Base-by-base conservation (phyloP, 768 basidiomycete species). In the Pilatotrama ljubarskyi region DNA sequence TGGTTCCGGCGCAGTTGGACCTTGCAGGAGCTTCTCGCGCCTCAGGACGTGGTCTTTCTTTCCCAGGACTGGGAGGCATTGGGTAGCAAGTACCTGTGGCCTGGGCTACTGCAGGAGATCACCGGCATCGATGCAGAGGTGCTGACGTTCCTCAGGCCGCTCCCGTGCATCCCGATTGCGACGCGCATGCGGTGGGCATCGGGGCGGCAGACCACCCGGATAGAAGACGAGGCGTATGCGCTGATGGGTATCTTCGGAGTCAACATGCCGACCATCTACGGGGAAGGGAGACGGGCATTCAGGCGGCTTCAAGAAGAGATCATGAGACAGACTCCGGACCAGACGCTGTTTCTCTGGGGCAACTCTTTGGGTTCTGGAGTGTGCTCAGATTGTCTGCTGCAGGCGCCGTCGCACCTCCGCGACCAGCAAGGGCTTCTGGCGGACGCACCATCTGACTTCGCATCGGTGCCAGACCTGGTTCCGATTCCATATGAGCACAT, bases 1-100 rank as follows among this genome's bases (percentile, higher is more conserved):
- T 57, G 55, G 55, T 50, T 49, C 26, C 22, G 37, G 26, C 55
- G 55, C 15, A 41, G 47, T 25, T 57, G 55, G 55, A 57, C 55
- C 5, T 20, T 57, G 17, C 55, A 41, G 26, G 55, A 57, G 38
- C 55, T 57, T 38, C 29, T 57, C 35, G 55, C 55, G 9, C 55
- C 55, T 5, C 47, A 40, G 22, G 36, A 35, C 5, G 46, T 57
- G 2, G 36, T 42, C 25, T 57, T 57, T 25, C 46, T 57, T 3
- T 47, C 55, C 2, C 17, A 29, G 14, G 47, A 50, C 47, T 57
- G 55, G 55, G 26, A 37, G n/a, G 15, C 20, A 1, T 35, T 57
- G 3, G 55, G 55, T 4, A 47, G 17, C 44, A 57, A 57, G 26
- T 48, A 26, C 17, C 46, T 57, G 25, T 47, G 48, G 37, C 35